These are phyloP conservation scores for Fusarium tupiense DNA, from an alignment of 2,329 filamentous ascomycete genomes.

Conservation along the genomic window DNA sequence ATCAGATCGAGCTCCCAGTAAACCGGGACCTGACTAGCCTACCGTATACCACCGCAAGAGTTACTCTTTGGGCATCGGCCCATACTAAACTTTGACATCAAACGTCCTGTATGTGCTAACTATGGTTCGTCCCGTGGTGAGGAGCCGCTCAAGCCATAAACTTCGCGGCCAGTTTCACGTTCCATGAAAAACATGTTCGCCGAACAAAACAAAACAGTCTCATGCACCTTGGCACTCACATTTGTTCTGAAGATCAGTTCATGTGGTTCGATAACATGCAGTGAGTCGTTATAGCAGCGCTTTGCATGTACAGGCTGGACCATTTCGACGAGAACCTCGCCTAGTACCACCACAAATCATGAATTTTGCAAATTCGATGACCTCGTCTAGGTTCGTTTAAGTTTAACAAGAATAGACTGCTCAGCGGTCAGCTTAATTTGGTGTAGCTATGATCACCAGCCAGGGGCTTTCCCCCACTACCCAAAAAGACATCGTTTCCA, in stretches of 20 bases:
- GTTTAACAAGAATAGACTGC: background rate
- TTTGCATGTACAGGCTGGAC: background rate
- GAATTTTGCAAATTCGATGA: background rate
- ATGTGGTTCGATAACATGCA: background rate
- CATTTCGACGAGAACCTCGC: background rate
- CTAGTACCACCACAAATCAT: background rate
- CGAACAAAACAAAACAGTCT: background rate
- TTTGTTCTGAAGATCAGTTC: background rate
- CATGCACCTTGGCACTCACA: background rate
- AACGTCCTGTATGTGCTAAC: background rate
- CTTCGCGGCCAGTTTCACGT: constrained; percentile 9
- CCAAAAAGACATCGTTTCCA: background rate
- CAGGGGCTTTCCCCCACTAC: constrained; percentile 3
- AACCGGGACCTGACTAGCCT: background rate
- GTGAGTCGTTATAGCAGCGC: background rate
- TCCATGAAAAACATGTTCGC: background rate
- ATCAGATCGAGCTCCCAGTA: background rate
- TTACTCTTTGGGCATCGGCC: background rate
- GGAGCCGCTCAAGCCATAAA: background rate
- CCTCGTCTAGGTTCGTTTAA: background rate
- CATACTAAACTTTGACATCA: background rate
- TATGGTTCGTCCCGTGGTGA: constrained; percentile 1
- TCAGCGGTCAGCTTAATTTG: background rate
- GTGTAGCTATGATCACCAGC: constrained; percentile 13
- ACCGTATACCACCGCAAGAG: background rate